Percentiles rank a stretch among this genome's conserved stretches.
These are phyloP conservation scores for Cardiospermum halicacabum DNA, from an alignment of 345 rosid genomes.

Conservation along the genomic window DNA sequence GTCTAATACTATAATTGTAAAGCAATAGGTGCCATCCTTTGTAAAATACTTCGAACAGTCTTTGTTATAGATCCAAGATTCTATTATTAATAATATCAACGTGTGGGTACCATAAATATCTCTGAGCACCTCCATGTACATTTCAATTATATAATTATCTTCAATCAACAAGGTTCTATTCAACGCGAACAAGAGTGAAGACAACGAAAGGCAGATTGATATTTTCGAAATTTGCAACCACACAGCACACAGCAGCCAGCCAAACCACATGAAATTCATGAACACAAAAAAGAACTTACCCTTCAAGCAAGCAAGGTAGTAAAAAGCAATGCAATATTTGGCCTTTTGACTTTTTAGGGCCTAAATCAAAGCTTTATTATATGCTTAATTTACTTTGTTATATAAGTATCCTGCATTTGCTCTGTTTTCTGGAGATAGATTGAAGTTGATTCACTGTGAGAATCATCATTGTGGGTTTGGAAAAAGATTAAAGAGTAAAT, in stretches of 20 bases:
- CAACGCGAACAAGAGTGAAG: neutral
- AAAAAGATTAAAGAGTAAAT: neutral
- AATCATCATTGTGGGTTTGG: neutral
- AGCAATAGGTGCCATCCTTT: too few relatives aligned
- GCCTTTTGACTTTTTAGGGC: neutral
- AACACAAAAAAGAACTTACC: neutral
- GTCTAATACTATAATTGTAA: too few relatives aligned
- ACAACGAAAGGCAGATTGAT: conserved; percentile 1
- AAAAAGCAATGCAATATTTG: too few relatives aligned
- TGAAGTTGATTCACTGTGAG: neutral
- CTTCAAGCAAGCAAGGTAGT: conserved; percentile 15
- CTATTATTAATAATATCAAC: too few relatives aligned
- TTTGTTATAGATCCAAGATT: conserved; percentile 31
- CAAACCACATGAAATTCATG: neutral
- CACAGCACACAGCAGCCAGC: too few relatives aligned
- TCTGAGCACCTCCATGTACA: neutral
- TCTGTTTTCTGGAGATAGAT: too few relatives aligned
- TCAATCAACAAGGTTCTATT: neutral
- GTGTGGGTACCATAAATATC: neutral
- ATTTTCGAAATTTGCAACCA: conserved; percentile 7
- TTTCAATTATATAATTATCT: neutral
- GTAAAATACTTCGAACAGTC: too few relatives aligned
- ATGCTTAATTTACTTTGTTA: neutral
- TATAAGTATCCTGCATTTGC: too few relatives aligned
- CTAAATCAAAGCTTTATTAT: neutral